Base-by-base conservation (phyloP, 345 rosid species). In the Eucalyptus regnans region DNA sequence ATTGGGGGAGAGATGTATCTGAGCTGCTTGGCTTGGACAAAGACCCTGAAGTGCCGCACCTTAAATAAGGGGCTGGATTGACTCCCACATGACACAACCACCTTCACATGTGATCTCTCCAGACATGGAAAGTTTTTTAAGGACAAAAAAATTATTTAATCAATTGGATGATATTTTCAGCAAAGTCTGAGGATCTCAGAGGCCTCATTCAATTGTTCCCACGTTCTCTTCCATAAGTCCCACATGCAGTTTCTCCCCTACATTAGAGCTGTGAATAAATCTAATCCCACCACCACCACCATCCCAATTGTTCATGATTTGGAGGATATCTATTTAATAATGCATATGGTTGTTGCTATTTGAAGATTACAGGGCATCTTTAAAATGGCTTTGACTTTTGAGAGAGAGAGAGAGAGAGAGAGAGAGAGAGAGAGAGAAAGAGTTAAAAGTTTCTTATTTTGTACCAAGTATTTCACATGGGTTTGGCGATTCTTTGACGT, bases 131-230 rank as follows among this genome's bases (percentile, higher is more conserved):
- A 20, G 6, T 37, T 76, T 76, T 86, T 86, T 50, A 52, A 79
- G 89, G 52, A 80, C 84, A 37, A 76, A 29, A 27, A 76, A 11
- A 14, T 76, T 33, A n/a, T 86, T 71, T 50, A 25, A 68, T 54
- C 71, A 13, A 86, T 83, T 88, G 88, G 51, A 88, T 91, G 89
- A 89, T 90, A 86, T 86, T 33, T 20, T 33, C 64, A 33, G 58
- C 68, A 50, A 86, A 86, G 86, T 89, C 90, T 60, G 92, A 87
- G 79, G 89, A 56, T 88, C 90, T 85, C 90, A 87, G 89, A 22
- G 66, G 84, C 60, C 91, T 89, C 88, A 83, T 91, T 93, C 92
- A 94, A 92, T 93, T 90, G 92, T 93, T 94, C 91, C 93, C 97
- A 94, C 92, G 97, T 94, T 94, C 93, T 91, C 90, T 64, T 46